phyloP scores from a whole-genome alignment of 2,329 filamentous ascomycete genomes.

The Colletotrichum limetticola region DNA sequence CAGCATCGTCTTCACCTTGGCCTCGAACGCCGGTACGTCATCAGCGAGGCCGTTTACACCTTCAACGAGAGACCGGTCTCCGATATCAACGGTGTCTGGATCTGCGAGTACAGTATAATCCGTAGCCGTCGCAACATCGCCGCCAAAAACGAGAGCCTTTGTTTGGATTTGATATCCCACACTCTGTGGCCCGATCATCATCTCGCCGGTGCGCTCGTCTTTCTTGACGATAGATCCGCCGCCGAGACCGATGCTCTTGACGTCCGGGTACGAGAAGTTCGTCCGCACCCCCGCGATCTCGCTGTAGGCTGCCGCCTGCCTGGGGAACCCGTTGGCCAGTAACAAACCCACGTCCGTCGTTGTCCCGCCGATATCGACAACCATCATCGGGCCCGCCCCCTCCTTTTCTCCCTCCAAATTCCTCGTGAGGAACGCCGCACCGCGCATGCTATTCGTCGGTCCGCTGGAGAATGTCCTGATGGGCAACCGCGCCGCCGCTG shows the following conservation, averaged over 20 bases:
- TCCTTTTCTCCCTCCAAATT: slow-evolving; percentile 11
- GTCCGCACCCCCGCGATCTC: slow-evolving; percentile 71
- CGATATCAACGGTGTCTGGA: slow-evolving; percentile 50
- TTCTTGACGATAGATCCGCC: slow-evolving; percentile 65
- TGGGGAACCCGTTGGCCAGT: slow-evolving; percentile 70
- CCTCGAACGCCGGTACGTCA: slow-evolving; percentile 51
- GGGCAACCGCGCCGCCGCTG: slow-evolving; percentile 63
- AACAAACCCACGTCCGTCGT: slow-evolving; percentile 73
- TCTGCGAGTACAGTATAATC: slow-evolving; percentile 59
- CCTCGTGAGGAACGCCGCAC: slow-evolving; percentile 68
- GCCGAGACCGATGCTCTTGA: slow-evolving; percentile 69
- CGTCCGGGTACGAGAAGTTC: slow-evolving; percentile 68
- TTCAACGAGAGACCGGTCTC: slow-evolving; percentile 50
- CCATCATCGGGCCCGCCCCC: slow-evolving; percentile 60
- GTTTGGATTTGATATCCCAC: slow-evolving; percentile 67
- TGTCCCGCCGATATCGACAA: slow-evolving; percentile 75
- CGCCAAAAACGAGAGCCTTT: slow-evolving; percentile 67
- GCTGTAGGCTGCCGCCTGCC: slow-evolving; percentile 70
- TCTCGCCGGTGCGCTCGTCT: slow-evolving; percentile 5
- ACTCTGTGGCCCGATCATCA: slow-evolving; percentile 68
- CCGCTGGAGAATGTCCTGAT: slow-evolving; percentile 55
- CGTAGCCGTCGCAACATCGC: slow-evolving; percentile 66
- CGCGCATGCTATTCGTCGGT: slow-evolving; percentile 72
- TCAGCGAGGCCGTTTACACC: slow-evolving; percentile 40
- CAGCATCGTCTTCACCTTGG: slow-evolving; percentile 59